Evolutionary conservation across 2,329 filamentous ascomycete genomes (phyloP).

Genomic region (Alternaria arborescens): DNA sequence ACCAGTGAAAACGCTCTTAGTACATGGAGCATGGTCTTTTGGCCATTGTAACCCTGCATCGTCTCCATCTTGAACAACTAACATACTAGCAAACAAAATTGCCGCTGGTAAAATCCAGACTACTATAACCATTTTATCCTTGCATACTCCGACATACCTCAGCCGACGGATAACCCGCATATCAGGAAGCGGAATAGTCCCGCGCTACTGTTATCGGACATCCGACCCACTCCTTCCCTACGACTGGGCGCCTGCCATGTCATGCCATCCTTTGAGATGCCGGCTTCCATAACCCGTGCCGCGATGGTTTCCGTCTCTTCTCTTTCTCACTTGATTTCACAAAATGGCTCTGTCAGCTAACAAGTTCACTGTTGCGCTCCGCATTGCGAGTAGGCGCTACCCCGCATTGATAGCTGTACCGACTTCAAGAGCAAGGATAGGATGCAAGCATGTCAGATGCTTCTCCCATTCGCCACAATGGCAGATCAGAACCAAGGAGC

Average conservation of each 20-base stretch:
- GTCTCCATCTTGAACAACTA: neutral
- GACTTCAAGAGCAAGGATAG: conserved; percentile 9
- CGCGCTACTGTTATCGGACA: conserved; percentile 32
- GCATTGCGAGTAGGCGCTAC: conserved; percentile 33
- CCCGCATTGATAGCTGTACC: conserved; percentile 25
- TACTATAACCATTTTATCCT: neutral
- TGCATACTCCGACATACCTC: neutral
- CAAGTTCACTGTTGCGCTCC: conserved; percentile 24
- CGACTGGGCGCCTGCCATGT: conserved; percentile 29
- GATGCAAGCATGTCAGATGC: conserved; percentile 17
- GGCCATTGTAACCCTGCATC: neutral
- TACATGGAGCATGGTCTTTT: neutral
- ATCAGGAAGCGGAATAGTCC: conserved; percentile 21
- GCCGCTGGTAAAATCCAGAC: neutral
- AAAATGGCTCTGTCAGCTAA: conserved; percentile 26
- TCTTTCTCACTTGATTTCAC: neutral
- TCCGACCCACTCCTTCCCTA: conserved; percentile 25
- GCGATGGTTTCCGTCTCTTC: conserved; percentile 17
- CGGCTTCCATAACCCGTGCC: conserved; percentile 16
- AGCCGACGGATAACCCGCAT: conserved; percentile 23
- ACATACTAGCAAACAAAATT: neutral
- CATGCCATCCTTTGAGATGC: conserved; percentile 26
- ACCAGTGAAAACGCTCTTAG: neutral
- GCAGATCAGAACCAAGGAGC: conserved; percentile 54
- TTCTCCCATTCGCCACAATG: conserved; percentile 47